Evolutionary conservation across 257 asterid genomes (phyloP).

Genomic region (Solanum chaucha): DNA sequence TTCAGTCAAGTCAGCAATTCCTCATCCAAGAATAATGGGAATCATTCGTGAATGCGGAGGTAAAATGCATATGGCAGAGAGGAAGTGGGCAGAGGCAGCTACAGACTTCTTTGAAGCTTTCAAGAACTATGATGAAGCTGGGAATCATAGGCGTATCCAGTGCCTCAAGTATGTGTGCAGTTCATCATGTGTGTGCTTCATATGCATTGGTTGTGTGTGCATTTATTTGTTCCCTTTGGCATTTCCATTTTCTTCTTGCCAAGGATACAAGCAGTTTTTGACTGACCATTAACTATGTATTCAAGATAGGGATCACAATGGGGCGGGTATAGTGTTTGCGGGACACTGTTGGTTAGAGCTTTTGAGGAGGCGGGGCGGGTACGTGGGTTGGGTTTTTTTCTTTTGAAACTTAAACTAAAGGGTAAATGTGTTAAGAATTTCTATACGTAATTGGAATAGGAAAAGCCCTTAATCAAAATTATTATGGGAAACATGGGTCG

Average conservation of each 20-base stretch:
- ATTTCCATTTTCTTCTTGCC: background rate
- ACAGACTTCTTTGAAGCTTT: constrained; percentile 98
- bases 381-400: background rate
- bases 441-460: background rate
- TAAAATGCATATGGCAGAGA: constrained; percentile 98
- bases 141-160: constrained; percentile 92
- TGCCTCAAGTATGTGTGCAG: constrained; percentile 64
- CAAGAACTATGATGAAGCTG: constrained; percentile 97
- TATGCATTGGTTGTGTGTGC: background rate
- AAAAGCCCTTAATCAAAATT: background rate
- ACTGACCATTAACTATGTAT: background rate
- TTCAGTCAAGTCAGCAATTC: constrained; percentile 88
- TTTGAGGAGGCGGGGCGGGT: background rate
- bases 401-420: background rate
- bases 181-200: background rate
- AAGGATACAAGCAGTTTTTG: background rate
- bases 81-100: constrained; percentile 94
- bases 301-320: background rate
- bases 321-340: background rate
- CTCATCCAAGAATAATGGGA: constrained; percentile 99
- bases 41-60: constrained; percentile 99
- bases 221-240: background rate
- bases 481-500: background rate
- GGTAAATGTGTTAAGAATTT: background rate
- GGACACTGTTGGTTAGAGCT: no score